Percentiles rank a stretch among this genome's conserved stretches.
phyloP scores from a whole-genome alignment of 306 rosid genomes.

The Urtica urens region DNA sequence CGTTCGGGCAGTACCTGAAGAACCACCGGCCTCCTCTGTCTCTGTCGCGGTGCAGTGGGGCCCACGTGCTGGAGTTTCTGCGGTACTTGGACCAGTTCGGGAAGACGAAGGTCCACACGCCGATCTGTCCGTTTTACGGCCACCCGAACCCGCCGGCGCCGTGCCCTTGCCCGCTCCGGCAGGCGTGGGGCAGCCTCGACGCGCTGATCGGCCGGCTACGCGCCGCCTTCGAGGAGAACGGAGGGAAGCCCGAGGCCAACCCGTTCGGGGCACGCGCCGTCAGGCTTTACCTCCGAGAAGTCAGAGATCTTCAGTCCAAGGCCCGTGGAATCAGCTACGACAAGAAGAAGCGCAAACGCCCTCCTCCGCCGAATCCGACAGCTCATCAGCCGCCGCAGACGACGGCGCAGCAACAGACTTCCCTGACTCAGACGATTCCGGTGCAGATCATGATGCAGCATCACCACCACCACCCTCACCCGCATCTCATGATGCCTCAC shows the following conservation, averaged over 20 bases:
- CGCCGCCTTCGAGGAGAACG: conserved; percentile 97
- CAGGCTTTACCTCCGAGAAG: conserved; percentile 91
- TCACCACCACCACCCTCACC: conserved; percentile 11
- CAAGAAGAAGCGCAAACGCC: conserved; percentile 92
- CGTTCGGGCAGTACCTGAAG: conserved; percentile 88
- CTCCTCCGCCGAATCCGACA: conserved; percentile 32
- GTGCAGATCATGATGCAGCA: conserved; percentile 17
- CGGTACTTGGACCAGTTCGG: conserved; percentile 95
- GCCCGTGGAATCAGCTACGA: conserved; percentile 98
- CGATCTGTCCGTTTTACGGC: conserved; percentile 88
- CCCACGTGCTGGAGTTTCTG: conserved; percentile 94
- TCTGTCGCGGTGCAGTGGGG: conserved; percentile 91
- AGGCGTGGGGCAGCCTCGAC: conserved; percentile 98
- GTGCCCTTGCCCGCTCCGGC: conserved; percentile 89
- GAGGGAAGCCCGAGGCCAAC: conserved; percentile 85
- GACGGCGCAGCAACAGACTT: conserved; percentile 8
- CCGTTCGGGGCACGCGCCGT: conserved; percentile 97
- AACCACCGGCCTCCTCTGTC: conserved; percentile 94
- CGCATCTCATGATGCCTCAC: conserved; percentile 43
- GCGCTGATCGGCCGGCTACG: conserved; percentile 90
- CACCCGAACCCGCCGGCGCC: conserved; percentile 97
- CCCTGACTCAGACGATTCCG: conserved; percentile 15
- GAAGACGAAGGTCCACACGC: conserved; percentile 84
- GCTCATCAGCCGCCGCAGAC: conserved; percentile 21
- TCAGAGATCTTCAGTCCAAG: conserved; percentile 91